Base-by-base conservation (phyloP, 768 basidiomycete species). In the Pluteus cervinus region DNA sequence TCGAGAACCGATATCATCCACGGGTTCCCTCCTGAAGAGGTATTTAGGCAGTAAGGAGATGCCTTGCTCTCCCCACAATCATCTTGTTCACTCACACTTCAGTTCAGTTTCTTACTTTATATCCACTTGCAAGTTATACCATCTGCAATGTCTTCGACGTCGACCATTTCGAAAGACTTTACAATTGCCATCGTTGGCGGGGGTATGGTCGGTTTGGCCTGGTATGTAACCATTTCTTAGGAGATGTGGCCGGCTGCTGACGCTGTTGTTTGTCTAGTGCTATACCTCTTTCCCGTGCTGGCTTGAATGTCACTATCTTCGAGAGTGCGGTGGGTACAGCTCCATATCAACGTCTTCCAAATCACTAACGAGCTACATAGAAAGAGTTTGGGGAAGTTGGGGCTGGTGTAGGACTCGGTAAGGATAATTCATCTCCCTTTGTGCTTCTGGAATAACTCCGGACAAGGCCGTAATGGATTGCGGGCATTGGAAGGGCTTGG, bases 161-260 rank as follows among this genome's bases (percentile, higher is more conserved):
- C n/a, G n/a, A n/a, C n/a, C n/a, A n/a, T n/a, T n/a, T n/a, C 37
- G 17, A 70, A 69, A 42, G 63, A 67, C 47, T 68, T 76, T 43
- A 56, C 57, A 20, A 60, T 78, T 20, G 74, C 73, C 1, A 67
- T 79, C 22, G 60, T 78, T 2, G 76, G 76, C 16, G 75, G 75
- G 15, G 75, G 77, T 8, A 66, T 78, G 52, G 69, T 66, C 39
- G 74, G 75, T 6, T 51, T 79, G 10, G 60, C 68, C 2, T 68
- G 66, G 62, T 61, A 41, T 18, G 43, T 45, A 31, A 24, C 41
- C 5, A 17, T 14, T 24, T 36, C n/a, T 23, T 28, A 2, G 32
- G n/a, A 7, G 25, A 33, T 15, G 14, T 15, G 31, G 17, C n/a
- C 8, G 10, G 16, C 14, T 5, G 15, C 5, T 14, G 16, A 16